Percentiles rank a stretch among this genome's conserved stretches.
Evolutionary conservation across 768 basidiomycete species (phyloP).

Genomic region (Porphyrellus cyaneotinctus): DNA sequence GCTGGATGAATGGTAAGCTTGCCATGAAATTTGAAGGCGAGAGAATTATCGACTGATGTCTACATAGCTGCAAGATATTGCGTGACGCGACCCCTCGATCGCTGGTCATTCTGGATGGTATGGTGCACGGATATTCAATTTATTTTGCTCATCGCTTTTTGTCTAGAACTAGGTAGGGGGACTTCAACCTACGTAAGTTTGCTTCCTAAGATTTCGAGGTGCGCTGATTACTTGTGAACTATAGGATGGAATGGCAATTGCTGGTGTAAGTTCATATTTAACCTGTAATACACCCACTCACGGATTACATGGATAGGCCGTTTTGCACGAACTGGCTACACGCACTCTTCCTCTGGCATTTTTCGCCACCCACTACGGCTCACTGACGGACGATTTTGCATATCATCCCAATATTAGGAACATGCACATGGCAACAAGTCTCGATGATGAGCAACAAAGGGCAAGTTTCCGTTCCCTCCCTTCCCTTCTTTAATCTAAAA

Average conservation of each 20-base stretch:
- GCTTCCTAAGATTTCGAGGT: not conserved
- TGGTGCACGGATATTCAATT: constrained; percentile 17
- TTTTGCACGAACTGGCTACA: constrained; percentile 91
- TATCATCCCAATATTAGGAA: constrained; percentile 90
- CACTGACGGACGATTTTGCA: constrained; percentile 88
- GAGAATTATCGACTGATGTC: not conserved
- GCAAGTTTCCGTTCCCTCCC: constrained; percentile 36
- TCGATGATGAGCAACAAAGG: constrained; percentile 89
- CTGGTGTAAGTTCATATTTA: constrained; percentile 52
- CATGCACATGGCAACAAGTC: constrained; percentile 94
- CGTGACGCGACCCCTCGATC: constrained; percentile 92
- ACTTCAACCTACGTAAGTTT: constrained; percentile 83
- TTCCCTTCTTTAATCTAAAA: not conserved
- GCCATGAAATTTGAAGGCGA: not conserved
- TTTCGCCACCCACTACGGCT: constrained; percentile 98
- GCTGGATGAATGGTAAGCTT: constrained; percentile 84
- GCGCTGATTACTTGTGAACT: constrained; percentile 14
- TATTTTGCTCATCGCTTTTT: constrained; percentile 8
- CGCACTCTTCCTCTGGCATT: constrained; percentile 88
- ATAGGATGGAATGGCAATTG: constrained; percentile 98
- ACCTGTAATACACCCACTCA: constrained; percentile 2
- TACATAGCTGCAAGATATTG: constrained; percentile 79
- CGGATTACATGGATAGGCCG: constrained; percentile 50
- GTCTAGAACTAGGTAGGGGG: constrained; percentile 84
- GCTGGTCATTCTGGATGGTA: constrained; percentile 91